Evolutionary conservation across 139 green algal genomes (phyloP).

Genomic region (Pleodorina starrii): DNA sequence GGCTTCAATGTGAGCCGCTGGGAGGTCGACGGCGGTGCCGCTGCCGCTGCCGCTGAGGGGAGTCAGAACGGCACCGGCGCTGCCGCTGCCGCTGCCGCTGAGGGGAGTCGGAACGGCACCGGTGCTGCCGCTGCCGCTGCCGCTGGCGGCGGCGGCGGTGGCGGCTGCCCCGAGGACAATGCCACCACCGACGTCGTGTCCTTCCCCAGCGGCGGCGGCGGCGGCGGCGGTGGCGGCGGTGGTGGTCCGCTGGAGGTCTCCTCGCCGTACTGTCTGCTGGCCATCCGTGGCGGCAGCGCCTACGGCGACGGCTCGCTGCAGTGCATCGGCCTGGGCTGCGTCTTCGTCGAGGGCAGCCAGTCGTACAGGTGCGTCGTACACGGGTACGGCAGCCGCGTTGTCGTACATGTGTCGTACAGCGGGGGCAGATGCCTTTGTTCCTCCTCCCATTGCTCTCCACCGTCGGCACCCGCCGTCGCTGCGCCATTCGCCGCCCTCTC

Average conservation of each 20-base stretch:
- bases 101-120: too few relatives aligned
- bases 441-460: too few relatives aligned
- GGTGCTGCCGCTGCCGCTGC: too few relatives aligned
- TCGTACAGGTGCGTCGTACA: background rate
- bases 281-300: background rate
- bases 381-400: too few relatives aligned
- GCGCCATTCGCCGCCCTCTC: too few relatives aligned
- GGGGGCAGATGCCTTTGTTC: too few relatives aligned
- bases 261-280: slow-evolving; percentile 16
- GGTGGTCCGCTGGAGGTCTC: background rate
- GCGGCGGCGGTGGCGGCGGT: background rate
- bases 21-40: background rate
- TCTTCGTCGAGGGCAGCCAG: slow-evolving; percentile 3
- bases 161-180: background rate
- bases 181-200: background rate
- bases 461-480: too few relatives aligned
- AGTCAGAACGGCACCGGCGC: background rate
- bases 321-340: slow-evolving; percentile 1
- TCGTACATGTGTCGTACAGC: too few relatives aligned
- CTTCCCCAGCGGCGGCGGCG: too few relatives aligned
- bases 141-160: background rate
- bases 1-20: background rate
- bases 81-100: background rate
- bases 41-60: background rate
- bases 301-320: background rate